A percentile compares a stretch with the other conserved stretches of the same genome.
Evolutionary conservation across 192 early-diverging fungal species (phyloP).

Genomic region (Linnemannia elongata): DNA sequence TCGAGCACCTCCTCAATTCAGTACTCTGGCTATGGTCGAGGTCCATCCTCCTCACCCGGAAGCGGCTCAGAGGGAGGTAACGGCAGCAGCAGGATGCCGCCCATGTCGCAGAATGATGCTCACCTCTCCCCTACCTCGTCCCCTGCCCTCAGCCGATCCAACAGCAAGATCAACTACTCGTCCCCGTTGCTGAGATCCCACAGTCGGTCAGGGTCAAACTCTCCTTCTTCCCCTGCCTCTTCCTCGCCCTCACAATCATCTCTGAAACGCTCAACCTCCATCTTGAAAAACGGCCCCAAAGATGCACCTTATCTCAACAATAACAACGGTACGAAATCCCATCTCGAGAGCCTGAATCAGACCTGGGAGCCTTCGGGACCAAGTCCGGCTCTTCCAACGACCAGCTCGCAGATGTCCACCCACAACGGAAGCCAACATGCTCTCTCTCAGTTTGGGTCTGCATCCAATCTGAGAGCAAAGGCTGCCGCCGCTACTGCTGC

Average conservation of each 20-base stretch:
- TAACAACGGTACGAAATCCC: slow-evolving; percentile 12
- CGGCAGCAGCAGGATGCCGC: neutral
- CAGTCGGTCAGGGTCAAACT: slow-evolving; percentile 43
- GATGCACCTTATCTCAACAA: slow-evolving; percentile 51
- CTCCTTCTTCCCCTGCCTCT: slow-evolving; percentile 5
- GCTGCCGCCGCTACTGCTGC: slow-evolving; percentile 29
- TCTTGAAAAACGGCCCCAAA: slow-evolving; percentile 53
- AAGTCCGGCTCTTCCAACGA: slow-evolving; percentile 6
- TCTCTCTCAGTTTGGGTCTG: slow-evolving; percentile 37
- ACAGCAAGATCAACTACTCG: slow-evolving; percentile 41
- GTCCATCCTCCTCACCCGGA: slow-evolving; percentile 13
- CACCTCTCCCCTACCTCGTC: slow-evolving; percentile 9
- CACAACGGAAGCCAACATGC: slow-evolving; percentile 11
- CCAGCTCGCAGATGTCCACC: neutral
- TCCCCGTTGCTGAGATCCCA: slow-evolving; percentile 41
- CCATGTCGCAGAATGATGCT: neutral
- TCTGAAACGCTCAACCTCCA: slow-evolving; percentile 42
- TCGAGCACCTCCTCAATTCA: slow-evolving; percentile 3
- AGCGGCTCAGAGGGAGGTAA: neutral
- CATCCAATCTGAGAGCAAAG: slow-evolving; percentile 42
- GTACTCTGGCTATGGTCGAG: slow-evolving; percentile 6
- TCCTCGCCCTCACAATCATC: slow-evolving; percentile 21
- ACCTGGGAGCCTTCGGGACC: slow-evolving; percentile 43
- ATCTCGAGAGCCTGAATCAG: slow-evolving; percentile 42
- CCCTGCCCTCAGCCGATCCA: slow-evolving; percentile 30